Percentiles rank a stretch among this genome's conserved stretches.
These are phyloP conservation scores for Entrophospora sp. DNA, from an alignment of 192 early-diverging fungal genomes.

Conservation along the genomic window DNA sequence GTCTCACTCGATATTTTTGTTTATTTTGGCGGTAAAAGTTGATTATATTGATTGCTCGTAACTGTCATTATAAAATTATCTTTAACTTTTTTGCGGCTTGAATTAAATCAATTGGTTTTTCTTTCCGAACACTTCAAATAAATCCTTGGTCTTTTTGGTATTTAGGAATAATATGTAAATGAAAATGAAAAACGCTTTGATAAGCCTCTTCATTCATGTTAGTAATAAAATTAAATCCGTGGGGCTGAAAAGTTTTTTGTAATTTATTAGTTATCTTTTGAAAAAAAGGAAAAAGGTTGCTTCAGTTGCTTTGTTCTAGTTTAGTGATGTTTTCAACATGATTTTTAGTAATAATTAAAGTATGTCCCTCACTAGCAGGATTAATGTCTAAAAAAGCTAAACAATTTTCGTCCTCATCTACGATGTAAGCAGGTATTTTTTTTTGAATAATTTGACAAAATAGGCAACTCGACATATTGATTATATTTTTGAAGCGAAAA, in stretches of 20 bases:
- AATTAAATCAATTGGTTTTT: too few relatives aligned
- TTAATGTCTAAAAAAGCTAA: neutral
- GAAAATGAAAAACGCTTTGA: conserved; percentile 1
- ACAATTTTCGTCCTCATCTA: neutral
- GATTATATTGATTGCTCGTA: too few relatives aligned
- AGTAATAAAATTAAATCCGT: conserved; percentile 7
- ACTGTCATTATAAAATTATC: too few relatives aligned
- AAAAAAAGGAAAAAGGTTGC: neutral
- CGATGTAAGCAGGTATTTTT: neutral
- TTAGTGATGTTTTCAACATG: neutral
- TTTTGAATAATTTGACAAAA: neutral
- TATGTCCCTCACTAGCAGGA: neutral
- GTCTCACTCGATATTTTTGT: too few relatives aligned
- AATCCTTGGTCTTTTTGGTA: neutral
- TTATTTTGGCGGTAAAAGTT: too few relatives aligned
- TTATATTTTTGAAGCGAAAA: too few relatives aligned
- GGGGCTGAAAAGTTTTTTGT: neutral
- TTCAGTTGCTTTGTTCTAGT: neutral
- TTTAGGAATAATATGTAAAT: conserved; percentile 3
- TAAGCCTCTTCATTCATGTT: neutral
- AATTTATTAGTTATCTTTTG: neutral
- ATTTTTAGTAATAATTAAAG: neutral
- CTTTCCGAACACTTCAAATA: conserved; percentile 10
- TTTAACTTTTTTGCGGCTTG: too few relatives aligned
- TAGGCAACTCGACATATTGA: too few relatives aligned